Percentiles rank a stretch among this genome's conserved stretches.
phyloP scores from a whole-genome alignment of 164 flowering plant species.

The Protea cynaroides region DNA sequence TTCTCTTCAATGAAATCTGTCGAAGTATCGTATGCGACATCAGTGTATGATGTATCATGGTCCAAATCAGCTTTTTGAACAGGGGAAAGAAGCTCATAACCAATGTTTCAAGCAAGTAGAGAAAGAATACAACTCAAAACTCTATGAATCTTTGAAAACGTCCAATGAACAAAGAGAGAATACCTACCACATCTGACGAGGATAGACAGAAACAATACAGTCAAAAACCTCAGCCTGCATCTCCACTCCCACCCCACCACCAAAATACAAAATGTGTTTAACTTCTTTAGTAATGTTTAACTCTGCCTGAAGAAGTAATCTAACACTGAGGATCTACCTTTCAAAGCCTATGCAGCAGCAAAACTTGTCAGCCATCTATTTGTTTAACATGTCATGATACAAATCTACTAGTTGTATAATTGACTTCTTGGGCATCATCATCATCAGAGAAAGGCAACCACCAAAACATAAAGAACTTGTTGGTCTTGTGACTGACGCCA shows the following conservation, averaged over 20 bases:
- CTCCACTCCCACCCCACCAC: conserved; percentile 4
- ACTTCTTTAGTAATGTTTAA: not conserved
- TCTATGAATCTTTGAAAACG: not conserved
- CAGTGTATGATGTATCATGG: not conserved
- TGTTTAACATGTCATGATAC: not conserved
- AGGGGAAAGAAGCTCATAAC: not conserved
- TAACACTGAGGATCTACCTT: conserved; percentile 6
- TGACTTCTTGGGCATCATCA: not conserved
- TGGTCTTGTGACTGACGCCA: conserved; percentile 3
- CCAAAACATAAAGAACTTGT: not conserved
- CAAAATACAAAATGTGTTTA: conserved; percentile 7
- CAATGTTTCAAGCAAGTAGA: not conserved
- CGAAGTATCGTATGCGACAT: too few species aligned
- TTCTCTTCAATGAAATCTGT: not conserved
- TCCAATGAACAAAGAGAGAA: not conserved
- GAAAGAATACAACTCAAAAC: not conserved
- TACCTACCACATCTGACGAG: not conserved
- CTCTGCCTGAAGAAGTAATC: conserved; percentile 1
- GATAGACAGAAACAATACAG: not conserved
- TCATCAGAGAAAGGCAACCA: conserved; percentile 8
- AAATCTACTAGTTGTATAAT: not conserved
- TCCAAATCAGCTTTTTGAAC: not conserved
- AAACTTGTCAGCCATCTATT: not conserved
- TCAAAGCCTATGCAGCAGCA: not conserved
- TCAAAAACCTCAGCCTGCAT: conserved; percentile 1